Conservation (phyloP, 163 green algal genomes). For the Coccomyxa subellipsoidea region DNA sequence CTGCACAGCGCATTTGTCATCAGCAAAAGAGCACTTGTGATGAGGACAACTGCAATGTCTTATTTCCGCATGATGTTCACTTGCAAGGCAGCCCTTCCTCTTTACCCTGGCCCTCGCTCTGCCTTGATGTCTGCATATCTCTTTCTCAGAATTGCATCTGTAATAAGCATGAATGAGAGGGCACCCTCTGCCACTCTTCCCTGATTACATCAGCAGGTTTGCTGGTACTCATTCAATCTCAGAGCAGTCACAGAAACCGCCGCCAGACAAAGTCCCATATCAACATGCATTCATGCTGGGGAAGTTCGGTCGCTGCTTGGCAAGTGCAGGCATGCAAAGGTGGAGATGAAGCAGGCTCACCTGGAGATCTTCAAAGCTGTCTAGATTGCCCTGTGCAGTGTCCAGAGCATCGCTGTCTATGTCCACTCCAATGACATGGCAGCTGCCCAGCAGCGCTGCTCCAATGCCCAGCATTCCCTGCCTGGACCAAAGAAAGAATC, state of each 20-base stretch:
- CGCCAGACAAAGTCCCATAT: too few species aligned
- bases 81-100: too few species aligned
- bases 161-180: too few species aligned
- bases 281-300: background rate
- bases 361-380: constrained; percentile 28
- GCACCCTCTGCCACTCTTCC: too few species aligned
- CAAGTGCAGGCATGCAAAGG: background rate
- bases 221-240: background rate
- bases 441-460: constrained; percentile 68
- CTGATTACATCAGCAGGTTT: background rate
- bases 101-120: too few species aligned
- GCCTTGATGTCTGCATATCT: too few species aligned
- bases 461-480: constrained; percentile 89
- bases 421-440: constrained; percentile 80
- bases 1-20: constrained; percentile 35
- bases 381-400: constrained; percentile 61
- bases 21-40: background rate
- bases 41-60: background rate
- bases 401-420: constrained; percentile 81
- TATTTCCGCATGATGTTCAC: too few species aligned
- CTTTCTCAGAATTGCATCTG: background rate
- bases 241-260: background rate
- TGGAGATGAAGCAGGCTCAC: background rate
- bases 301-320: background rate
- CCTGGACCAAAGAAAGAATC: background rate